A percentile compares a stretch with the other conserved stretches of the same genome.
Conservation (phyloP, 2,329 filamentous ascomycete species). For the Helminthosporium solani region DNA sequence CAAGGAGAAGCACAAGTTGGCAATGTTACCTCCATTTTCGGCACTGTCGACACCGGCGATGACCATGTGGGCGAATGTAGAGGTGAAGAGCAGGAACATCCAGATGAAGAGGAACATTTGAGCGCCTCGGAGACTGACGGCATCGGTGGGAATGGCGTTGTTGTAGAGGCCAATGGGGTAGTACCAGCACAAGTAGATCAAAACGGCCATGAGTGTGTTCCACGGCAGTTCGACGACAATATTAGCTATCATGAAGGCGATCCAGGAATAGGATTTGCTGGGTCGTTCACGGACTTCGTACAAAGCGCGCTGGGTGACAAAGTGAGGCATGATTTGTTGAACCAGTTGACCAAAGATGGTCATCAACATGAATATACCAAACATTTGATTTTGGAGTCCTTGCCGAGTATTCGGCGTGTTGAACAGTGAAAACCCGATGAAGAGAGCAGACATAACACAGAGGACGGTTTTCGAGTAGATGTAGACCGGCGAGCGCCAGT, state of each 20-base stretch:
- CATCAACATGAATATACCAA: slow-evolving; percentile 77
- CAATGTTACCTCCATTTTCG: slow-evolving; percentile 73
- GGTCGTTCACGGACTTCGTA: slow-evolving; percentile 86
- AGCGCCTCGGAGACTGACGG: slow-evolving; percentile 67
- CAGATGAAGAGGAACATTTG: slow-evolving; percentile 78
- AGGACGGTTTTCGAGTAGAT: slow-evolving; percentile 80
- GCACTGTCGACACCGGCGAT: slow-evolving; percentile 75
- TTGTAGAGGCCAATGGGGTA: slow-evolving; percentile 77
- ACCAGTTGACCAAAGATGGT: slow-evolving; percentile 79
- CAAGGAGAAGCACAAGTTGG: slow-evolving; percentile 72
- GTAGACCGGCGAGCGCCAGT: slow-evolving; percentile 87
- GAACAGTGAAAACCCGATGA: slow-evolving; percentile 82
- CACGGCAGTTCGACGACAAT: slow-evolving; percentile 84
- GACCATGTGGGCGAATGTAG: slow-evolving; percentile 76
- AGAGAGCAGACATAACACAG: slow-evolving; percentile 66
- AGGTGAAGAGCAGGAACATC: slow-evolving; percentile 76
- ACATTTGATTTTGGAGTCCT: slow-evolving; percentile 83
- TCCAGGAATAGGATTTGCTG: slow-evolving; percentile 82
- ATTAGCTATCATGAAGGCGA: slow-evolving; percentile 79
- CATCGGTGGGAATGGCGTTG: slow-evolving; percentile 64
- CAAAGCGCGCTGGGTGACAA: slow-evolving; percentile 75
- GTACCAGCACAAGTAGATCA: slow-evolving; percentile 82
- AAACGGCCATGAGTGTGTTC: slow-evolving; percentile 72
- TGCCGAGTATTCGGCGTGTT: slow-evolving; percentile 69
- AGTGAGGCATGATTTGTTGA: slow-evolving; percentile 83